These are phyloP conservation scores for Durotheca rogersii DNA, from an alignment of 495 filamentous ascomycete genomes.

Conservation along the genomic window DNA sequence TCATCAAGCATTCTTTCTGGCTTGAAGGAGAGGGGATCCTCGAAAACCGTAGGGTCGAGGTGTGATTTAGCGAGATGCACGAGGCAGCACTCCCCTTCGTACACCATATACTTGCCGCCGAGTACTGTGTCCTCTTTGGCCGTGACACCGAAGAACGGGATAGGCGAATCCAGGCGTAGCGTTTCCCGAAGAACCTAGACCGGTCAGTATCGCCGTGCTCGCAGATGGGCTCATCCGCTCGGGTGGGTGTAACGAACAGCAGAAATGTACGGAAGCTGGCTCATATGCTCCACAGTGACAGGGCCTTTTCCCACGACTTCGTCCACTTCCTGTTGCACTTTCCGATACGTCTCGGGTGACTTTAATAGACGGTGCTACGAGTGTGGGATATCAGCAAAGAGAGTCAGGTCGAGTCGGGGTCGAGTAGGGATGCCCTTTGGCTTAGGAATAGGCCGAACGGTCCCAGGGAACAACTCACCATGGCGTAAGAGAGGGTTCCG, in stretches of 20 bases:
- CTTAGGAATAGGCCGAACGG: too few relatives aligned
- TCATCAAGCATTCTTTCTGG: conserved; percentile 67
- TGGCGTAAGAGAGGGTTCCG: conserved; percentile 52
- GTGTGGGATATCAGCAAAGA: too few relatives aligned
- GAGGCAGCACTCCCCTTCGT: conserved; percentile 52
- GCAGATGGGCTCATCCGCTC: conserved; percentile 37
- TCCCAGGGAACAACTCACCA: too few relatives aligned
- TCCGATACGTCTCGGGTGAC: conserved; percentile 50
- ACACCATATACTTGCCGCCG: conserved; percentile 67
- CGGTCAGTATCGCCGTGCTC: too few relatives aligned
- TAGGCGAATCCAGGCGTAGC: conserved; percentile 64
- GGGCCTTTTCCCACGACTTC: conserved; percentile 62
- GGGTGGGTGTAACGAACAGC: too few relatives aligned
- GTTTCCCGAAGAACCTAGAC: conserved; percentile 67
- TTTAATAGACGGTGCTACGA: conserved; percentile 60
- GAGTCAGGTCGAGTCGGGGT: too few relatives aligned
- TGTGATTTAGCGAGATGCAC: conserved; percentile 58
- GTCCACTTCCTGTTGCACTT: conserved; percentile 61
- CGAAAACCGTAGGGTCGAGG: conserved; percentile 51
- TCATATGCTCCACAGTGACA: conserved; percentile 66
- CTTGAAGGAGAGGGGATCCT: conserved; percentile 56
- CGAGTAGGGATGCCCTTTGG: too few relatives aligned
- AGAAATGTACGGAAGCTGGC: conserved; percentile 65
- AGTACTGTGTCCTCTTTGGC: conserved; percentile 50
- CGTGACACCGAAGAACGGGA: conserved; percentile 53